phyloP scores from a whole-genome alignment of 208 protist genomes.

The Naegleria gruberi region DNA sequence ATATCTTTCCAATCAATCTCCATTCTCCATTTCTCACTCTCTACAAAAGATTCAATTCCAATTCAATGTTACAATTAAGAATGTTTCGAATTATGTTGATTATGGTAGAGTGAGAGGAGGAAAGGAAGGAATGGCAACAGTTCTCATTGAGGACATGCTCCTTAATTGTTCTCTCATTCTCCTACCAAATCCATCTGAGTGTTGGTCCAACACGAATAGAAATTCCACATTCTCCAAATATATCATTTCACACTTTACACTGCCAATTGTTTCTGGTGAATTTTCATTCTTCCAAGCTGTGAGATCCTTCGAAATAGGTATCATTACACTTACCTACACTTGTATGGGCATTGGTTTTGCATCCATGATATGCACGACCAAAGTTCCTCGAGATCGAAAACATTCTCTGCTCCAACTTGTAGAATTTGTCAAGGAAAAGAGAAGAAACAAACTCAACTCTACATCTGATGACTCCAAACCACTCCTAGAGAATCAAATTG shows the following conservation, averaged over 20 bases:
- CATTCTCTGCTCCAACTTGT: neutral
- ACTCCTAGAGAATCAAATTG: no score
- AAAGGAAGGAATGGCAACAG: neutral
- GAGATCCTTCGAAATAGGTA: neutral
- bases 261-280: neutral
- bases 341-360: neutral
- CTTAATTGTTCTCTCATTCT: neutral
- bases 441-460: neutral
- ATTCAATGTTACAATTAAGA: neutral
- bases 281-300: neutral
- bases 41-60: neutral
- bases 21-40: neutral
- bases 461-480: no score
- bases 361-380: neutral
- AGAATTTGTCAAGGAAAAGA: neutral
- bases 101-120: neutral
- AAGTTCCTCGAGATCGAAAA: neutral
- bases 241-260: neutral
- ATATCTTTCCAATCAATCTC: neutral
- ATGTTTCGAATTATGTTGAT: neutral
- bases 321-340: neutral
- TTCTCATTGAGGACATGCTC: neutral
- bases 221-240: neutral
- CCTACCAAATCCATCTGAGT: neutral
- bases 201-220: neutral